A percentile compares a stretch with the other conserved stretches of the same genome.
phyloP scores from a whole-genome alignment of 306 rosid species.

The Medicago truncatula region DNA sequence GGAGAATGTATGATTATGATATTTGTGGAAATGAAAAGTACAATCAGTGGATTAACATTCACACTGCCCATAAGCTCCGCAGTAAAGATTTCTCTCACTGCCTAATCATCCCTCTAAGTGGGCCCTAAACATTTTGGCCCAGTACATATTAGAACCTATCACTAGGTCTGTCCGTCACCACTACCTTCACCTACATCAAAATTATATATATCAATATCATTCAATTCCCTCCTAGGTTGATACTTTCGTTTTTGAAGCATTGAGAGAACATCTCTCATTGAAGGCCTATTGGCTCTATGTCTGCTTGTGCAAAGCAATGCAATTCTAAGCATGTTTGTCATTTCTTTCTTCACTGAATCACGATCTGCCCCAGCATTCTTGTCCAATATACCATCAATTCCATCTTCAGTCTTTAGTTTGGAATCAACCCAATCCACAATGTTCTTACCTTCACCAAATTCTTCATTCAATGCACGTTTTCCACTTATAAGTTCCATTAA shows the following conservation, averaged over 20 bases:
- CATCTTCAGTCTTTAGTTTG: constrained; percentile 65
- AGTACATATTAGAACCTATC: too few relatives aligned
- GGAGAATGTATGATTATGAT: background rate
- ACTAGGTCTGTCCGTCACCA: too few relatives aligned
- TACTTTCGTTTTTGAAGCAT: constrained; percentile 91
- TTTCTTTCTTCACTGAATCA: constrained; percentile 67
- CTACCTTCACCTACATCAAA: background rate
- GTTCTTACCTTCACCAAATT: constrained; percentile 90
- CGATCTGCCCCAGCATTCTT: constrained; percentile 77
- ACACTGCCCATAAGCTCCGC: too few relatives aligned
- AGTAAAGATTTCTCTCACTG: too few relatives aligned
- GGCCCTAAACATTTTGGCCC: too few relatives aligned
- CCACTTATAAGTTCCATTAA: constrained; percentile 81
- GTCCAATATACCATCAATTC: constrained; percentile 61
- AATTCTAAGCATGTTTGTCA: constrained; percentile 86
- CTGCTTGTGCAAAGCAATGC: constrained; percentile 88
- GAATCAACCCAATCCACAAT: constrained; percentile 85
- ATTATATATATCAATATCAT: constrained; percentile 30
- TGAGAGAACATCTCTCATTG: constrained; percentile 89
- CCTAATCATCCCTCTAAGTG: too few relatives aligned
- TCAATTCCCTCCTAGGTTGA: constrained; percentile 75
- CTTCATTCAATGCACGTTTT: constrained; percentile 64
- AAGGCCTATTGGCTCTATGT: constrained; percentile 79
- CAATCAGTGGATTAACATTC: too few relatives aligned
- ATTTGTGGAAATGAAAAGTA: background rate